Evolutionary conservation across 495 filamentous ascomycete species (phyloP).

Genomic region (Penicillium egyptiacum): DNA sequence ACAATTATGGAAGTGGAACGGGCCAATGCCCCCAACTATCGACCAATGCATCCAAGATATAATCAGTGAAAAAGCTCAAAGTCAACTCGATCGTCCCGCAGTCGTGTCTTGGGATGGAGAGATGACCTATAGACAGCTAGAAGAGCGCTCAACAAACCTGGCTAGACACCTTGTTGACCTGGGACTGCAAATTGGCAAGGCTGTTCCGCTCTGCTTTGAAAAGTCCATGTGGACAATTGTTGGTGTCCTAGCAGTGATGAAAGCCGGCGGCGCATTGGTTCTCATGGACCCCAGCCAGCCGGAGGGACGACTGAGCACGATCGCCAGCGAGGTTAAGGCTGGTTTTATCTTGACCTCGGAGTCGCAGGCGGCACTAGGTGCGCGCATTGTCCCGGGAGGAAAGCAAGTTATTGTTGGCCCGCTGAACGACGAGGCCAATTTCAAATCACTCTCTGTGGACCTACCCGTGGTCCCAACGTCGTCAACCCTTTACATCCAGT

Average conservation of each 20-base stretch:
- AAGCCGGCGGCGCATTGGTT: conserved; percentile 45
- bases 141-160: conserved; percentile 1
- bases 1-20: conserved; percentile 5
- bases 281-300: conserved; percentile 43
- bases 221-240: conserved; percentile 45
- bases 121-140: conserved; percentile 6
- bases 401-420: conserved; percentile 5
- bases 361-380: background rate
- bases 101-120: conserved; percentile 8
- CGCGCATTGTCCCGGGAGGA: conserved; percentile 2
- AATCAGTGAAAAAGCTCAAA: background rate
- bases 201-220: conserved; percentile 44
- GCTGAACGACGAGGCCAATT: background rate
- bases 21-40: background rate
- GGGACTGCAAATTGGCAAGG: background rate
- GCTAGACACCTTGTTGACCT: background rate
- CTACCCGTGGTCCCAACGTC: conserved; percentile 8
- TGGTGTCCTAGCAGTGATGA: conserved; percentile 46
- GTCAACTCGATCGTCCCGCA: background rate
- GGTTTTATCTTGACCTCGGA: conserved; percentile 20
- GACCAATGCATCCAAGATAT: conserved; percentile 4
- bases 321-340: conserved; percentile 22
- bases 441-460: background rate
- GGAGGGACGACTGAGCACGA: conserved; percentile 25
- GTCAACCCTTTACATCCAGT: conserved; percentile 22